A percentile compares a stretch with the other conserved stretches of the same genome.
These are phyloP conservation scores for Codiaeum variegatum DNA, from an alignment of 441 rosid genomes.

Conservation along the genomic window DNA sequence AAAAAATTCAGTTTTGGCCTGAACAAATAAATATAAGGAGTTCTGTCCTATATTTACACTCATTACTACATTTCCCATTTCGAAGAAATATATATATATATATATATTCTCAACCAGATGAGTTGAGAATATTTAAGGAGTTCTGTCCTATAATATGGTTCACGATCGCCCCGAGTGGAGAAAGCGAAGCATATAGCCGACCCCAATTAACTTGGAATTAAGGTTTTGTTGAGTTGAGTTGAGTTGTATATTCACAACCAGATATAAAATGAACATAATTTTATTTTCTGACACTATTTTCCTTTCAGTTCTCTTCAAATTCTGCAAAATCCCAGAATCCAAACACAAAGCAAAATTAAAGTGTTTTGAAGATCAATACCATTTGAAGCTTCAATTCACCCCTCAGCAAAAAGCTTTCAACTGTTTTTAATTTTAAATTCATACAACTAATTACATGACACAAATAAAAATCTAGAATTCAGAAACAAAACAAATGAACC, in stretches of 20 bases:
- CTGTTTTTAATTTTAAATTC: neutral
- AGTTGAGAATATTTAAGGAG: too few species aligned
- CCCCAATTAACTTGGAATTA: too few species aligned
- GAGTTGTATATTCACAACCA: too few species aligned
- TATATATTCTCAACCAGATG: too few species aligned
- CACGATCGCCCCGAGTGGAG: too few species aligned
- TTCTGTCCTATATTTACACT: neutral
- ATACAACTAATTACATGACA: neutral
- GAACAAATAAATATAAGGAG: neutral
- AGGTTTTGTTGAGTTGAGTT: too few species aligned
- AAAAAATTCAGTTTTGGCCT: too few species aligned
- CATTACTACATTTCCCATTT: neutral
- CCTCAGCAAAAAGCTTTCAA: neutral
- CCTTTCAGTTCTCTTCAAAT: neutral
- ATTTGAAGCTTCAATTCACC: slow-evolving; percentile 9
- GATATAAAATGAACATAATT: neutral
- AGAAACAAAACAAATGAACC: neutral
- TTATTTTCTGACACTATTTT: neutral
- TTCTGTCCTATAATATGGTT: too few species aligned
- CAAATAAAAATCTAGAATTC: neutral
- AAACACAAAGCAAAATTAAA: neutral
- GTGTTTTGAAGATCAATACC: neutral
- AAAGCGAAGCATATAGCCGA: too few species aligned
- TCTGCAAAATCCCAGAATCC: neutral
- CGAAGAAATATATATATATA: too few species aligned